These are phyloP conservation scores for Ophiobolus disseminans DNA, from an alignment of 2,329 filamentous ascomycete genomes.

Conservation along the genomic window DNA sequence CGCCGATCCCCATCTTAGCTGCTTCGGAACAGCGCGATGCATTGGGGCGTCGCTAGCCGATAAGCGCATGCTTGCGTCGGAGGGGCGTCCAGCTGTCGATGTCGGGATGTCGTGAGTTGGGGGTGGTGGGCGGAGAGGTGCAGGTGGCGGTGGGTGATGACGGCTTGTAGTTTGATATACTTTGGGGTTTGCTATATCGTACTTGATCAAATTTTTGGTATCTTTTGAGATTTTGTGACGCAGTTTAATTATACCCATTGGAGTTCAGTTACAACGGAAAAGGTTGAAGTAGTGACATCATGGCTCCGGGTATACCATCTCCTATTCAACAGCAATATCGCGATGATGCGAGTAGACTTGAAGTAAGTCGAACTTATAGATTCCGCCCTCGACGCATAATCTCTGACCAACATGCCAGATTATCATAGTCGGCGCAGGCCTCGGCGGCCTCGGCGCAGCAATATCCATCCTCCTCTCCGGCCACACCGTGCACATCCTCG, in stretches of 20 bases:
- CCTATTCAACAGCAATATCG: constrained; percentile 36
- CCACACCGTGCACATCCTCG: constrained; percentile 58
- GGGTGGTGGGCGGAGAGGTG: constrained; percentile 19
- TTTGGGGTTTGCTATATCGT: not conserved
- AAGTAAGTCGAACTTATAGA: constrained; percentile 23
- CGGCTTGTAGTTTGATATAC: constrained; percentile 10
- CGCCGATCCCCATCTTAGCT: constrained; percentile 5
- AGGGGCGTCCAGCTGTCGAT: not conserved
- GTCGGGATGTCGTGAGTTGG: not conserved
- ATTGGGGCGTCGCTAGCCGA: constrained; percentile 11
- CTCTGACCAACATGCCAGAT: constrained; percentile 35
- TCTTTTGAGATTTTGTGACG: not conserved
- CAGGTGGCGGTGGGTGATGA: no score
- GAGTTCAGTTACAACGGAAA: not conserved
- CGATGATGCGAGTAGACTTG: constrained; percentile 30
- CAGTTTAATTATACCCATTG: not conserved
- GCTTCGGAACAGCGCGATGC: not conserved
- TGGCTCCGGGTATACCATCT: constrained; percentile 33
- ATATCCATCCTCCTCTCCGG: constrained; percentile 56
- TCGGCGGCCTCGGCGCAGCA: constrained; percentile 62
- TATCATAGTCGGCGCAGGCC: constrained; percentile 63
- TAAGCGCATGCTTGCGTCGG: constrained; percentile 22
- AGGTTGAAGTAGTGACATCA: constrained; percentile 26
- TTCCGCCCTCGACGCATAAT: not conserved
- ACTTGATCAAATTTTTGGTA: not conserved